Evolutionary conservation across 148 eudicot genomes (phyloP).

Genomic region (Spergularia bocconei): DNA sequence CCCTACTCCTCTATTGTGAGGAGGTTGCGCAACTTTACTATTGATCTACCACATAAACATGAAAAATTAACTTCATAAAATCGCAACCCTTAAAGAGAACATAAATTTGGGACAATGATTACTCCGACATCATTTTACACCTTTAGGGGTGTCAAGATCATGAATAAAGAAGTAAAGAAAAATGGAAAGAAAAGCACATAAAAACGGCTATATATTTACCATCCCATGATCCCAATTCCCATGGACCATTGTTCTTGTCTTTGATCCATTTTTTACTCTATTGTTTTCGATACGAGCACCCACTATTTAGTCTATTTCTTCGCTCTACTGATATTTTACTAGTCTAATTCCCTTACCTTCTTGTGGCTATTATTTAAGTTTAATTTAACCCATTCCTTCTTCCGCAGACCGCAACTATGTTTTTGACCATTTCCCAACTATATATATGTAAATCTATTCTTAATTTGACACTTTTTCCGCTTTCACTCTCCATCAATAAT

Average conservation of each 20-base stretch:
- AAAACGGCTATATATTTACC: conserved; percentile 5
- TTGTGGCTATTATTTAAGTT: not conserved
- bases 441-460: no score
- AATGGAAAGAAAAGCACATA: not conserved
- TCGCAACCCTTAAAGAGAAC: no score
- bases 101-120: not conserved
- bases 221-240: not conserved
- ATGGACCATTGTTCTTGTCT: not conserved
- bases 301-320: not conserved
- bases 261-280: conserved; percentile 6
- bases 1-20: no score
- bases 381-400: not conserved
- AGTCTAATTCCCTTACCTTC: not conserved
- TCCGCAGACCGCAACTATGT: no score
- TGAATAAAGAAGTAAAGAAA: not conserved
- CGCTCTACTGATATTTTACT: not conserved
- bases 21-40: no score
- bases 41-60: no score
- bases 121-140: not conserved
- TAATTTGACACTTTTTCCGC: no score
- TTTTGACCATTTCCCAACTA: no score
- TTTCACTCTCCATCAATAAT: no score
- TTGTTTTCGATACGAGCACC: not conserved
- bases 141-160: not conserved
- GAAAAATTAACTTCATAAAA: no score